Percentiles rank a stretch among this genome's conserved stretches.
These are phyloP conservation scores for Paramecium sexaurelia DNA, from an alignment of 73 alveolate genomes.

Conservation along the genomic window DNA sequence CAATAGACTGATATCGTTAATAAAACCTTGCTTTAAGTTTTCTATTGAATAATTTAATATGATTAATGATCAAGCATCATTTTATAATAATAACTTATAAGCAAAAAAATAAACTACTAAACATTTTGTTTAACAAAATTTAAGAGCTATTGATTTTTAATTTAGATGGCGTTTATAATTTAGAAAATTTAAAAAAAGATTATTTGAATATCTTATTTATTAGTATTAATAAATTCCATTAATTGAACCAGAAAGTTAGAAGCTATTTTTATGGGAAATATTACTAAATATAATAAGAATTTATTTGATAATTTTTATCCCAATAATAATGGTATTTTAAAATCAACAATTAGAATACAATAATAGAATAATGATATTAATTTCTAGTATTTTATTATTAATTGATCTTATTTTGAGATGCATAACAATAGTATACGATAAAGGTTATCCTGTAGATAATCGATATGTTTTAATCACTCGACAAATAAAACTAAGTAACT, in stretches of 20 bases:
- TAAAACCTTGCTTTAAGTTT: background rate
- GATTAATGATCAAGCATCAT: constrained; percentile 16
- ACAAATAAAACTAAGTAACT: background rate
- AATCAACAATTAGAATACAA: background rate
- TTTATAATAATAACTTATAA: background rate
- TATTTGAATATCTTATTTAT: background rate
- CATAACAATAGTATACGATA: constrained; percentile 3
- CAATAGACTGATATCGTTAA: background rate
- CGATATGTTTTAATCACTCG: background rate
- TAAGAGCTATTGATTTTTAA: background rate
- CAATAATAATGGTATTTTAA: background rate
- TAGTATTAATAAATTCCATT: background rate
- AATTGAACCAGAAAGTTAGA: constrained; percentile 16
- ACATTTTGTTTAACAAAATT: background rate
- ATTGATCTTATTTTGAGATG: background rate
- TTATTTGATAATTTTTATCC: background rate
- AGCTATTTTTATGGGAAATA: constrained; percentile 9
- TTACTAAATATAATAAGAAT: background rate
- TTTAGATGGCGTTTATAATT: background rate
- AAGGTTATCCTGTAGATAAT: constrained; percentile 16
- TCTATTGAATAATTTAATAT: background rate
- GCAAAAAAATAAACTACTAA: background rate
- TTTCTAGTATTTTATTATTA: background rate
- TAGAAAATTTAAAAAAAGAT: background rate
- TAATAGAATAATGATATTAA: background rate